Conservation (phyloP, 371 early-diverging fungal genomes). For the Syncephalis plumigaleata region DNA sequence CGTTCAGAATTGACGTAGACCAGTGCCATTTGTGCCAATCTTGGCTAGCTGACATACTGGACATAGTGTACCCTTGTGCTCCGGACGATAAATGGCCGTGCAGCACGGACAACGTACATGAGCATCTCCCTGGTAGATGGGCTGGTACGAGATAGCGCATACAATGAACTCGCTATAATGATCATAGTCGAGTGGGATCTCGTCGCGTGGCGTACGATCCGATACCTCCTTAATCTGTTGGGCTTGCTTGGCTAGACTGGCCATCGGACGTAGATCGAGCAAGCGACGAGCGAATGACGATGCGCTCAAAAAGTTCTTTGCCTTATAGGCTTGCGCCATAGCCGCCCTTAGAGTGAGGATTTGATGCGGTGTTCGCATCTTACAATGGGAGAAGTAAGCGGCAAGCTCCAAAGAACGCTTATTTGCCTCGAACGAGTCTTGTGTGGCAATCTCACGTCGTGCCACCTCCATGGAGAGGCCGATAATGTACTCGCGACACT, state of each 20-base stretch:
- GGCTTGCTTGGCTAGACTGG: constrained; percentile 55
- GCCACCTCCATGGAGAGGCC: constrained; percentile 69
- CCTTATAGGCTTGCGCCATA: constrained; percentile 61
- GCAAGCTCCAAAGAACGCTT: constrained; percentile 74
- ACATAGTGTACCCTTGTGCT: constrained; percentile 58
- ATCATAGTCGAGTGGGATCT: constrained; percentile 73
- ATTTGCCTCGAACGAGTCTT: constrained; percentile 26
- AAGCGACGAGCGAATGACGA: constrained; percentile 70
- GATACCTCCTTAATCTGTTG: constrained; percentile 60
- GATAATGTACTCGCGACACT: constrained; percentile 79
- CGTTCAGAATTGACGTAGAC: constrained; percentile 10
- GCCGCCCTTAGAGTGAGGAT: constrained; percentile 69
- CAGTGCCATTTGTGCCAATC: constrained; percentile 30
- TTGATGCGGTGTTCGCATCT: constrained; percentile 71
- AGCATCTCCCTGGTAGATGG: constrained; percentile 75
- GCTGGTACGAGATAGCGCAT: constrained; percentile 59
- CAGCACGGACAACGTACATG: constrained; percentile 71
- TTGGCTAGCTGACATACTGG: constrained; percentile 65
- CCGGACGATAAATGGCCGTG: constrained; percentile 69
- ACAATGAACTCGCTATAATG: constrained; percentile 82
- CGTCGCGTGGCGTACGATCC: constrained; percentile 65
- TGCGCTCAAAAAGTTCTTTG: constrained; percentile 63
- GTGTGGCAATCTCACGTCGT: constrained; percentile 36
- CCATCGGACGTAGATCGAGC: constrained; percentile 69
- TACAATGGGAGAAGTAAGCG: constrained; percentile 85